Conservation (phyloP, 768 basidiomycete species). For the Leccinum aurantiacum region DNA sequence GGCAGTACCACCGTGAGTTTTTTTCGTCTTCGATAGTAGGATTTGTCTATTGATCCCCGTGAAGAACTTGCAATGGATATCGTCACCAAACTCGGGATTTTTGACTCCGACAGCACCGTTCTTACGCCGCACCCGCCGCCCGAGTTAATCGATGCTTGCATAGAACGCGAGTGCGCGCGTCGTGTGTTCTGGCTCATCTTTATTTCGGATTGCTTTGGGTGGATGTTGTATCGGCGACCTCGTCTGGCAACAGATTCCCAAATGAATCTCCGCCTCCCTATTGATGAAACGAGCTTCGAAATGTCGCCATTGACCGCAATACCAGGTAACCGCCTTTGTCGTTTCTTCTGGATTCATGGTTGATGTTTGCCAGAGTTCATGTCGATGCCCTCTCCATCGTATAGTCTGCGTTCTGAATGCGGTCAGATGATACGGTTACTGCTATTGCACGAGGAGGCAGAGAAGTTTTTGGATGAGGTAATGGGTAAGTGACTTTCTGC, state of each 20-base stretch:
- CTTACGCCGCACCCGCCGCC: conserved; percentile 58
- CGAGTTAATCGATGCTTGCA: conserved; percentile 57
- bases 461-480: conserved; percentile 52
- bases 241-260: conserved; percentile 43
- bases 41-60: conserved; percentile 24
- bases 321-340: conserved; percentile 27
- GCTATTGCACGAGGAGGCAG: conserved; percentile 61
- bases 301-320: conserved; percentile 47
- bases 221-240: conserved; percentile 37
- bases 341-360: background rate
- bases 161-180: conserved; percentile 77
- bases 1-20: conserved; percentile 32
- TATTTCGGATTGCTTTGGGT: conserved; percentile 51
- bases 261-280: conserved; percentile 65
- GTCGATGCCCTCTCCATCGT: conserved; percentile 58
- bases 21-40: background rate
- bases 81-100: conserved; percentile 64
- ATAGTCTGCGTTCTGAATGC: conserved; percentile 53
- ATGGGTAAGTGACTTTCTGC: conserved; percentile 39
- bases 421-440: conserved; percentile 74
- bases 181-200: conserved; percentile 81
- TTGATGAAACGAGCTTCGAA: conserved; percentile 81
- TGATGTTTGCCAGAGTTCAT: conserved; percentile 56
- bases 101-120: conserved; percentile 59
- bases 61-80: conserved; percentile 63